These are phyloP conservation scores for Penicillium coffeae DNA, from an alignment of 495 filamentous ascomycete genomes.

Conservation along the genomic window DNA sequence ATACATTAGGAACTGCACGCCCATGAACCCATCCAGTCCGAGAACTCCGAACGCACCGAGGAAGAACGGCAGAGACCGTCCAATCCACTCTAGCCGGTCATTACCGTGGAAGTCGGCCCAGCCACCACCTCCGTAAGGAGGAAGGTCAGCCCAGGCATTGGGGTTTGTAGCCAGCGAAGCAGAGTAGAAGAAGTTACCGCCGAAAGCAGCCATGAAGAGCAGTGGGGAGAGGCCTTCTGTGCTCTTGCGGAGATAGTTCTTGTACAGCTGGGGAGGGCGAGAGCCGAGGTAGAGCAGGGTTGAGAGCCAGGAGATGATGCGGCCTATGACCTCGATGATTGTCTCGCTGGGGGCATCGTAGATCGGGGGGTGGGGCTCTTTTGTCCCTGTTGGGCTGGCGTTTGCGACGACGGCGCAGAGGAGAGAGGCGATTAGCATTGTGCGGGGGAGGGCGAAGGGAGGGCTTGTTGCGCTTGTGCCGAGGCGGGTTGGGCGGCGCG, in stretches of 20 bases:
- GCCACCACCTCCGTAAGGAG: slow-evolving; percentile 61
- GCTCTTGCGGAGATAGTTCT: slow-evolving; percentile 63
- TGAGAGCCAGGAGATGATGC: slow-evolving; percentile 61
- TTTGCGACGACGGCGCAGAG: slow-evolving; percentile 45
- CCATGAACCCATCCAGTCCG: slow-evolving; percentile 60
- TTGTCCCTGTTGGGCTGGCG: slow-evolving; percentile 34
- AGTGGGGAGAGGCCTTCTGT: slow-evolving; percentile 66
- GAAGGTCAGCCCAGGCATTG: slow-evolving; percentile 59
- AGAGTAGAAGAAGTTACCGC: slow-evolving; percentile 71
- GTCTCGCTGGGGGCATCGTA: slow-evolving; percentile 19
- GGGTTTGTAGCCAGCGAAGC: slow-evolving; percentile 63
- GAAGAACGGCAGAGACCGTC: slow-evolving; percentile 62
- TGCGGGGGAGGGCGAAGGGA: slow-evolving; percentile 37
- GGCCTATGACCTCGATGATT: slow-evolving; percentile 48
- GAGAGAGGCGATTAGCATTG: slow-evolving; percentile 43
- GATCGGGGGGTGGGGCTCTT: slow-evolving; percentile 17
- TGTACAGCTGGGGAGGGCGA: slow-evolving; percentile 66
- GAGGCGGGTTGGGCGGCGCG: slow-evolving; percentile 27
- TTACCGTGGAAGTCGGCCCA: slow-evolving; percentile 62
- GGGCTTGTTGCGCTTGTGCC: slow-evolving; percentile 24
- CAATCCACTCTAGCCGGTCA: slow-evolving; percentile 54
- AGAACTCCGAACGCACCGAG: slow-evolving; percentile 69
- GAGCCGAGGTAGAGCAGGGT: slow-evolving; percentile 66
- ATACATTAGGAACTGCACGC: slow-evolving; percentile 61
- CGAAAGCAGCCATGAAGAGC: slow-evolving; percentile 69